Evolutionary conservation across 352 stramenopile genomes (phyloP), one percentile per base, ranked within the genome.

Genomic region (Peronosclerospora sorghi): DNA sequence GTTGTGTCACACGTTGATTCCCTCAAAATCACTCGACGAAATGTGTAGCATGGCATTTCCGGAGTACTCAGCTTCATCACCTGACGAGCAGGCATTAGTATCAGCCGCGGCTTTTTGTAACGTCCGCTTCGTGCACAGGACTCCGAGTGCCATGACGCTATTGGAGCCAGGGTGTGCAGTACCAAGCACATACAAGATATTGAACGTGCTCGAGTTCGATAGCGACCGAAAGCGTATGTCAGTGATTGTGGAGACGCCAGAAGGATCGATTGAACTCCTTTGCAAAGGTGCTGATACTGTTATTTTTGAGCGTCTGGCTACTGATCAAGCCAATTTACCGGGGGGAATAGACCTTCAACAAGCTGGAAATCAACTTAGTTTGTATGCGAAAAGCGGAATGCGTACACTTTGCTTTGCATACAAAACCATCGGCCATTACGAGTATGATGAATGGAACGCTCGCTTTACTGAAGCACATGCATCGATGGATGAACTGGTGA

Each of bases 171-270:
- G 69, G 5, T 37, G 65, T 35, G 30, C 48, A 39, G 15, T 36
- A 7, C 60, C 55, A 21, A 56, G 46, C 32, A 75, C 75, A 5
- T 98, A 94, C 74, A 72, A 82, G 12, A 56, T 98, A 30, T 62
- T 97, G 20, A 90, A 95, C 17, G 62, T 98, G 4, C 92, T 98
- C 35, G 95, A 98, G 55, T 99, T 99, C 65, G 87, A 98, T 54
- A 97, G 87, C 45, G 78, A 97, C 44, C 73, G 96, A 24, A 99
- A 99, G 60, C 68, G 96, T 32, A 99, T 98, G 95, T 96, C 86
- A 10, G 83, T 98, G 32, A 74, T 99, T 26, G 65, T 98, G 12
- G 71, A 95, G 43, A 73, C 67, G 4, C 73, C 68, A 7, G 54
- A 65, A 14, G 68, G 68, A 15, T 53, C 65, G 10, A 75, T 89